Conservation (phyloP, 1,284 basidiomycete genomes). For the Stereum hirsutum region DNA sequence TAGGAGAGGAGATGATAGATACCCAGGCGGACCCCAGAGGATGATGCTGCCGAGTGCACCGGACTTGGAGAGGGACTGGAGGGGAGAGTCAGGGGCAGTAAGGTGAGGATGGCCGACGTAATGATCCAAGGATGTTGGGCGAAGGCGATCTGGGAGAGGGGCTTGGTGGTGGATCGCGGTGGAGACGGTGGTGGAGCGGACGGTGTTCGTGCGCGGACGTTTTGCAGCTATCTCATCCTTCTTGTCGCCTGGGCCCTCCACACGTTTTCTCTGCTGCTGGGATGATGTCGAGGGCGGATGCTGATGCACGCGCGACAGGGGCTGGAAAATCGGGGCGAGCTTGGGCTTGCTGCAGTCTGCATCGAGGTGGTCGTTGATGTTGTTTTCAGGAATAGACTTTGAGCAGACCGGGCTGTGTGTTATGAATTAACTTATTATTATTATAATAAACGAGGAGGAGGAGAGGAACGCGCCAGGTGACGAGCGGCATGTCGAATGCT, state of each 20-base stretch:
- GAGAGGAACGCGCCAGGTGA: too few relatives aligned
- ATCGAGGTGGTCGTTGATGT: conserved; percentile 42
- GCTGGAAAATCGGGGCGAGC: too few relatives aligned
- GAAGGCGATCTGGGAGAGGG: conserved; percentile 59
- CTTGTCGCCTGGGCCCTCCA: conserved; percentile 12
- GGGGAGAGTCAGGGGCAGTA: conserved; percentile 39
- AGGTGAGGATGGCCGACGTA: conserved; percentile 66
- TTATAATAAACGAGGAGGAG: too few relatives aligned
- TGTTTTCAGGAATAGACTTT: conserved; percentile 25
- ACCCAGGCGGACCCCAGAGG: conserved; percentile 74
- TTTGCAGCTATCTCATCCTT: conserved; percentile 6
- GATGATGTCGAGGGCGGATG: too few relatives aligned
- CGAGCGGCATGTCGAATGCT: too few relatives aligned
- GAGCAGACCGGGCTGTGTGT: conserved; percentile 35
- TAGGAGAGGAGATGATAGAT: conserved; percentile 13
- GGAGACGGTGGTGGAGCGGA: conserved; percentile 18
- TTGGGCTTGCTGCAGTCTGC: conserved; percentile 25
- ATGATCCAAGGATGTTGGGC: conserved; percentile 50
- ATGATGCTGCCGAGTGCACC: conserved; percentile 53
- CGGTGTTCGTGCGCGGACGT: conserved; percentile 17
- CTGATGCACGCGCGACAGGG: too few relatives aligned
- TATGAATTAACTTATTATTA: too few relatives aligned
- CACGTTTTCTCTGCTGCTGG: too few relatives aligned
- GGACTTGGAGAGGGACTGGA: conserved; percentile 37
- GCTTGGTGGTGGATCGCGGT: conserved; percentile 27